Base-by-base conservation (phyloP, 2,329 filamentous ascomycete species). In the Orbilia brochopaga region DNA sequence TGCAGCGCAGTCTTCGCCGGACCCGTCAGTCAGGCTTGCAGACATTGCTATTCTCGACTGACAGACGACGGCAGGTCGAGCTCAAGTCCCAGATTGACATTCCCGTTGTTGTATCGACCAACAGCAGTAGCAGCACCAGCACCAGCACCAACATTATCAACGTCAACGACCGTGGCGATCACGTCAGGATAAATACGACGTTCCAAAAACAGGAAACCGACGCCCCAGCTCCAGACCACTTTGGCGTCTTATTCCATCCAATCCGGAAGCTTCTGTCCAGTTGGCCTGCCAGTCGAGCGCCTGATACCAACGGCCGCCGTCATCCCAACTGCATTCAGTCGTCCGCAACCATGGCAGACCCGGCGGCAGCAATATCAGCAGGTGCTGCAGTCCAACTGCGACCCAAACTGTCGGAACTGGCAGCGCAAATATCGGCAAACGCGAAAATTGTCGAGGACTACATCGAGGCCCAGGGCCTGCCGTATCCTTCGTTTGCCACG, bases 391-490 rank as follows among this genome's bases (percentile, higher is more conserved):
- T 48, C 23, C 56, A 64, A 44, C 53, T 72, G 35, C 67, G 60
- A 65, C 60, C 60, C 58, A 72, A 65, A 61, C 67, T 72, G 67
- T 72, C 67, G 67, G 67, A 72, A 65, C 67, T 72, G 2, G 67
- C 67, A 19, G 67, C 67, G 58, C 52, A 60, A 51, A 65, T 72
- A 56, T 64, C 67, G 30, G 67, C 67, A 72, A 72, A 72, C 67
- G 67, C 67, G 17, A 72, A 72, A 65, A 72, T 72, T 48, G 67
- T 72, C n/a, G 67, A 72, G 52, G 67, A 72, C 51, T 72, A 65
- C 56, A 58, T 72, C 19, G 67, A 72, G 15, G 32, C 67, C 10
- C 60, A 72, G 56, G 55, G 60, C 3, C 51, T 72, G 13, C 67
- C 67, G 21, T 72, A 72, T 50, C 67, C 67, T 65, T 72, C 67